Percentiles rank a stretch among this genome's conserved stretches.
phyloP scores from a whole-genome alignment of 257 asterid genomes.

The Agastache rugosa region DNA sequence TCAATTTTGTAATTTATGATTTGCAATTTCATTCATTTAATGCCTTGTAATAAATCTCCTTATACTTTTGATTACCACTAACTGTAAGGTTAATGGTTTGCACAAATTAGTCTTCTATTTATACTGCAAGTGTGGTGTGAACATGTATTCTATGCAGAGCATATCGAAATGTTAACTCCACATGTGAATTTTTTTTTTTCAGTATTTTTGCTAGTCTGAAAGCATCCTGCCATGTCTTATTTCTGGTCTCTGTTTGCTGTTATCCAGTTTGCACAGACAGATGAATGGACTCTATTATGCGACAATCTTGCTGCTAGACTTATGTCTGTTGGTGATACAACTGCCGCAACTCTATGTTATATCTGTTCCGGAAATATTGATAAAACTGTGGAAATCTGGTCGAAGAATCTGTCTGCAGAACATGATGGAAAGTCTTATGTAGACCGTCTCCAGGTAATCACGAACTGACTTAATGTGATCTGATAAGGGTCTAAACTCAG shows the following conservation, averaged over 20 bases:
- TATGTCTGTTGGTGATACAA: slow-evolving; percentile 76
- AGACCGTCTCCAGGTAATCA: slow-evolving; percentile 81
- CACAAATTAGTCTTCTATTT: slow-evolving; percentile 12
- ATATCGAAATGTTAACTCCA: background rate
- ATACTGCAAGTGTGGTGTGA: background rate
- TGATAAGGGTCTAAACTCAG: slow-evolving; percentile 21
- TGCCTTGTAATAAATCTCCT: slow-evolving; percentile 13
- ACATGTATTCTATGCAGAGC: slow-evolving; percentile 10
- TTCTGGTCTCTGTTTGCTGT: slow-evolving; percentile 35
- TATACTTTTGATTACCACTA: background rate
- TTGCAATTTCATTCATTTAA: slow-evolving; percentile 23
- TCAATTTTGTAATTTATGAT: background rate
- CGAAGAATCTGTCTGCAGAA: slow-evolving; percentile 66
- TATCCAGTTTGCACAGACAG: slow-evolving; percentile 82
- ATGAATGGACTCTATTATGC: slow-evolving; percentile 84
- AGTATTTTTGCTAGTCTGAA: background rate
- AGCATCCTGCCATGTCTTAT: slow-evolving; percentile 29
- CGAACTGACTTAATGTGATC: slow-evolving; percentile 29
- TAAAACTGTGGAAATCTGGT: slow-evolving; percentile 92
- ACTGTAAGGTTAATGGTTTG: slow-evolving; percentile 21
- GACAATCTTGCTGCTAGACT: slow-evolving; percentile 91
- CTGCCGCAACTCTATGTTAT: slow-evolving; percentile 88
- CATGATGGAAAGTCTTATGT: slow-evolving; percentile 82
- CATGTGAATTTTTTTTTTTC: background rate
- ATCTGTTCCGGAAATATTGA: slow-evolving; percentile 98